phyloP scores from a whole-genome alignment of 208 protist genomes.

The Trypanosoma vivax region DNA sequence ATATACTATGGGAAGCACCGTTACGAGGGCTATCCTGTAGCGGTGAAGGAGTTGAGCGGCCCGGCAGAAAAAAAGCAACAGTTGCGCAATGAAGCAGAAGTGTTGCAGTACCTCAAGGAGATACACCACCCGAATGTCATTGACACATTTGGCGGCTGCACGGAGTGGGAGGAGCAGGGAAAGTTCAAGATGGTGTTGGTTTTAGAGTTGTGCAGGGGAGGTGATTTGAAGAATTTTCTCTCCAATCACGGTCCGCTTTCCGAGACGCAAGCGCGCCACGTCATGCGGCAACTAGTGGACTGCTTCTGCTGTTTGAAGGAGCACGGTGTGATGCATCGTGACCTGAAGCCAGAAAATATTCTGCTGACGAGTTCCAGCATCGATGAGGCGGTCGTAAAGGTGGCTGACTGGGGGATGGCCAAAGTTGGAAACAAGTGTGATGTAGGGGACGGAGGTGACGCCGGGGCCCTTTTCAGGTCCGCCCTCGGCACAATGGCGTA shows the following conservation, averaged over 20 bases:
- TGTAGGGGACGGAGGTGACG: background rate
- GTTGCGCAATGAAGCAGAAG: conserved; percentile 19
- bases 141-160: conserved; percentile 12
- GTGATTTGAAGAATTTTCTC: conserved; percentile 37
- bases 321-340: conserved; percentile 70
- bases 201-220: conserved; percentile 59
- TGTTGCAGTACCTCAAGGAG: conserved; percentile 25
- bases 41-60: conserved; percentile 34
- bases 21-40: conserved; percentile 23
- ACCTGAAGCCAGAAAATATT: conserved; percentile 88
- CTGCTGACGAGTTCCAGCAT: conserved; percentile 48
- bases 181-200: conserved; percentile 23
- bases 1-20: conserved; percentile 34
- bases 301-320: conserved; percentile 38
- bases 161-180: background rate
- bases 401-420: conserved; percentile 74
- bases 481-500: conserved; percentile 57
- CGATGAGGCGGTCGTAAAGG: conserved; percentile 46
- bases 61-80: background rate
- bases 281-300: conserved; percentile 64
- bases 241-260: conserved; percentile 12
- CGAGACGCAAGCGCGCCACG: conserved; percentile 24
- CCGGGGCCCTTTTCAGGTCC: conserved; percentile 38
- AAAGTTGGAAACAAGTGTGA: conserved; percentile 9
- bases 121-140: conserved; percentile 33